Evolutionary conservation across 2,329 filamentous ascomycete genomes (phyloP).

Genomic region (Alternaria gaisen): DNA sequence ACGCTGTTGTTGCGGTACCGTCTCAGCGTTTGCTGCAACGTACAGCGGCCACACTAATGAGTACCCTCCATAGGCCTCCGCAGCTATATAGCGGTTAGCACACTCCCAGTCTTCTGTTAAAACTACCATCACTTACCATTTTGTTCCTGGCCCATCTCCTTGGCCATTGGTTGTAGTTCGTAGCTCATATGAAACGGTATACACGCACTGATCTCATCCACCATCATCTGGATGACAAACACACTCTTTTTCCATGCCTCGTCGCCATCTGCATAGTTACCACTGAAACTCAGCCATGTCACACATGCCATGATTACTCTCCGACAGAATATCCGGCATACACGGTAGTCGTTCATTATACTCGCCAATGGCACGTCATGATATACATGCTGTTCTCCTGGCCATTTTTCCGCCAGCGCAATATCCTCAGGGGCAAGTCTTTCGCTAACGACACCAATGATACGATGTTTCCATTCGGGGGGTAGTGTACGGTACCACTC

Average conservation of each 20-base stretch:
- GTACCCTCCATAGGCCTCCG: constrained; percentile 52
- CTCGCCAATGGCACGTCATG: constrained; percentile 51
- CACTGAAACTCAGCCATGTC: constrained; percentile 35
- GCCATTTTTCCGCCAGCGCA: constrained; percentile 44
- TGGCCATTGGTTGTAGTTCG: constrained; percentile 47
- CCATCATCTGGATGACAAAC: constrained; percentile 49
- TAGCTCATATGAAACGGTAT: constrained; percentile 53
- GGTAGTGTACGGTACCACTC: constrained; percentile 51
- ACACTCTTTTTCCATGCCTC: constrained; percentile 29
- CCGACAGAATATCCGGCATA: constrained; percentile 53
- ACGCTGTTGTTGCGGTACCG: constrained; percentile 46
- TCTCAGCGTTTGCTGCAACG: constrained; percentile 50
- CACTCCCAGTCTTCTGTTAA: not conserved
- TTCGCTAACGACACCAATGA: constrained; percentile 41
- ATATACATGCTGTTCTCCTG: constrained; percentile 52
- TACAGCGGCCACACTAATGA: constrained; percentile 54
- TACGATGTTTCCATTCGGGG: constrained; percentile 45
- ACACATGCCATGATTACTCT: constrained; percentile 50
- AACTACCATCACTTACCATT: constrained; percentile 36
- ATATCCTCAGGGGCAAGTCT: constrained; percentile 38
- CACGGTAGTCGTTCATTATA: constrained; percentile 53
- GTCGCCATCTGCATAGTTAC: constrained; percentile 18
- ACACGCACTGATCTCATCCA: constrained; percentile 51
- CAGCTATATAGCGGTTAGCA: constrained; percentile 37
- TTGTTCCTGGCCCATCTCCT: constrained; percentile 45